Base-by-base conservation (phyloP, 306 rosid species). In the Dalbergia cochinchinensis region DNA sequence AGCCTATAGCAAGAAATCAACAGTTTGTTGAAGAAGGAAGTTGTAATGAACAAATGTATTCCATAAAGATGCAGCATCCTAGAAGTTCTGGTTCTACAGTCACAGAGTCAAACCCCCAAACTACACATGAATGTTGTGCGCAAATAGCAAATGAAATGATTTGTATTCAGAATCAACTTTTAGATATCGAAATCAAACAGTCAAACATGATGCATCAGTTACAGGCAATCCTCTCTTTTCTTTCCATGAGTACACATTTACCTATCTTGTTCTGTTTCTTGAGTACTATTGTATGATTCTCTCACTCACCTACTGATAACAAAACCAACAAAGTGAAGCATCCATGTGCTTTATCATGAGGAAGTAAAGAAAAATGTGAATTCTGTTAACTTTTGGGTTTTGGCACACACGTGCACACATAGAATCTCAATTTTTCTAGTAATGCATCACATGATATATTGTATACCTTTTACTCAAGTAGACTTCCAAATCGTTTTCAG, bases 161-260 rank as follows among this genome's bases (percentile, higher is more conserved):
- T 26, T 83, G 84, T 78, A 85, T 94, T 45, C 89, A 86, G 75
- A 94, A 94, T 65, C 96, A 94, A 69, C 94, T 94, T 65, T 54
- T 84, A 60, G 91, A 89, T 81, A 92, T 94, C 60, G 94, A 92
- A 87, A 85, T 77, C 86, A 94, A 90, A 77, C 97, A 92, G 80
- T 84, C 91, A 18, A 89, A 79, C 75, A 82, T 89, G 76, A 78
- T 92, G 94, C 89, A 90, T 82, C 88, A 88, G 41, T 77, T 94
- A 74, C 91, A 94, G 96, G 97, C 92, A 88, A 37, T 6, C 41
- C 41, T 37, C 41, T 4, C 41, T 37, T 37, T 37, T 50, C 62
- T 13, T 11, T 72, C 4, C 69, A 33, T 7, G 34, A 16, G 13
- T n/a, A 42, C 42, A 47, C 33, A 33, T 12, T 31, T 65, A 12